These are phyloP conservation scores for Pochonia chlamydosporia DNA, from an alignment of 2,329 filamentous ascomycete genomes.

Conservation along the genomic window DNA sequence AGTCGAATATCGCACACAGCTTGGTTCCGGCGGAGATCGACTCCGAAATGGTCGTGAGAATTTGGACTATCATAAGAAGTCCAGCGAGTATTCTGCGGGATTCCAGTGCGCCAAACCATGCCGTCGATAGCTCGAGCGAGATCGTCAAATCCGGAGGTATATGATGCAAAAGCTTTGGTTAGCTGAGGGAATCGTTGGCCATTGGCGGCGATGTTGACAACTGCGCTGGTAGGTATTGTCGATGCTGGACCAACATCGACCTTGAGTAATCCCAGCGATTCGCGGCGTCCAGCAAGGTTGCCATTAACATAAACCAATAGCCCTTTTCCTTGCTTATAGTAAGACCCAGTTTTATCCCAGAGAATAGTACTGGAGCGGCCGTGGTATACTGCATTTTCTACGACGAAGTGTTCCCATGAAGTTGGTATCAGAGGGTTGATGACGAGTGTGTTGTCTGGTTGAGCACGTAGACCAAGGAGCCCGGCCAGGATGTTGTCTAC, in stretches of 20 bases:
- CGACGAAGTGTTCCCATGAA: constrained; percentile 31
- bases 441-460: constrained; percentile 28
- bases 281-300: constrained; percentile 4
- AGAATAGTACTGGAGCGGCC: constrained; percentile 33
- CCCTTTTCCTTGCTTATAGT: constrained; percentile 27
- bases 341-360: constrained; percentile 31
- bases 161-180: constrained; percentile 25
- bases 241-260: constrained; percentile 11
- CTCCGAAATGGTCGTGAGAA: constrained; percentile 19
- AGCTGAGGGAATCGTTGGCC: constrained; percentile 22
- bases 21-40: constrained; percentile 15
- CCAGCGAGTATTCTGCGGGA: constrained; percentile 32
- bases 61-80: constrained; percentile 29
- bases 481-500: constrained; percentile 39
- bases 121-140: constrained; percentile 35
- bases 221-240: not conserved
- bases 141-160: constrained; percentile 25
- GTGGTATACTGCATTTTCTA: constrained; percentile 38
- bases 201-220: constrained; percentile 37
- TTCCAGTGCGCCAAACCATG: constrained; percentile 31
- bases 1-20: constrained; percentile 27
- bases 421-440: constrained; percentile 33
- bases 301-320: constrained; percentile 33
- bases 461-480: constrained; percentile 33
- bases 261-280: constrained; percentile 13